These are phyloP conservation scores for Malbranchea zuffiana DNA, from an alignment of 2,329 filamentous ascomycete species.

Conservation along the genomic window DNA sequence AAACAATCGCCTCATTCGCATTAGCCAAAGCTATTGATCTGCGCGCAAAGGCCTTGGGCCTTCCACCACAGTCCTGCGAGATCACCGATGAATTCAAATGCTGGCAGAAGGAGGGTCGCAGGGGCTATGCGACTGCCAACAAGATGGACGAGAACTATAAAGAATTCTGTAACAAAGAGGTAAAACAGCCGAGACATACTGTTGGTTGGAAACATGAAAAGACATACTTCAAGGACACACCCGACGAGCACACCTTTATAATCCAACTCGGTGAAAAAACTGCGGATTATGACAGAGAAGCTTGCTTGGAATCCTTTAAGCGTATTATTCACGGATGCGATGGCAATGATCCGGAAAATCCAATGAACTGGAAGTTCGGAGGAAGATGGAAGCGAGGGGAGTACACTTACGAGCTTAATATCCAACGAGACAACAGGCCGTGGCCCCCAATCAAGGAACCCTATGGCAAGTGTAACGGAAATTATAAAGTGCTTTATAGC, in stretches of 20 bases:
- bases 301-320: constrained; percentile 12
- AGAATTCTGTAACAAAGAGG: constrained; percentile 22
- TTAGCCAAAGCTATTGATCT: constrained; percentile 16
- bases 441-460: constrained; percentile 18
- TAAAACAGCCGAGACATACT: constrained; percentile 10
- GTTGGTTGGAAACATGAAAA: constrained; percentile 17
- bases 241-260: constrained; percentile 19
- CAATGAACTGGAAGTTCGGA: constrained; percentile 25
- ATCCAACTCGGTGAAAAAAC: constrained; percentile 13
- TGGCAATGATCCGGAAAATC: constrained; percentile 18
- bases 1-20: constrained; percentile 20
- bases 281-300: constrained; percentile 9
- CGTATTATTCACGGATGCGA: constrained; percentile 24
- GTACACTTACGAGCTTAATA: constrained; percentile 20
- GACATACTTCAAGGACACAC: constrained; percentile 21
- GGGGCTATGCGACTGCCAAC: constrained; percentile 16
- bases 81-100: constrained; percentile 20
- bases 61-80: constrained; percentile 11
- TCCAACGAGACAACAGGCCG: constrained; percentile 16
- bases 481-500: constrained; percentile 16
- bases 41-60: constrained; percentile 17
- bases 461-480: constrained; percentile 17
- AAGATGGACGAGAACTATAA: constrained; percentile 20
- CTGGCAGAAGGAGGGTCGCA: constrained; percentile 18
- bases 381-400: constrained; percentile 18